Evolutionary conservation across 129 eudicot genomes (phyloP), one percentile per base, ranked within the genome.

Genomic region (Silybum marianum): DNA sequence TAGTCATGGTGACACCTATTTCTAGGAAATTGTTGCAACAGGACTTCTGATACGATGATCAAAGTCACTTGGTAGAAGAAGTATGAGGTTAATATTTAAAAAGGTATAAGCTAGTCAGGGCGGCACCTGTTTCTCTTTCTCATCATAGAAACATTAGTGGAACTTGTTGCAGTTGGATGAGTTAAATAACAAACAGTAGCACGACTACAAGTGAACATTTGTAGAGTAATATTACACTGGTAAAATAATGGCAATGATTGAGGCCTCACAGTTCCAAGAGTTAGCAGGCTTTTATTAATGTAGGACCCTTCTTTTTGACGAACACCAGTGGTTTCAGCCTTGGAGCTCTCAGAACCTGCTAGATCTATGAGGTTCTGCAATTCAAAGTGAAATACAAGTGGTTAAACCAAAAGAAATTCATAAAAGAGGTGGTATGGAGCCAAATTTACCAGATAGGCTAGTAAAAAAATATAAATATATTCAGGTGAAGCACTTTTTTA

Each of bases 261-360:
- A 86, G 88, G 86, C 74, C 98, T 93, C 90, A 95, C 99, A 87
- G 98, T 93, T 89, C 99, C 99, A 82, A 95, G 98, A 74, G 98
- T 91, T 84, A 95, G 87, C 87, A 95, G 92, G 86, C 99, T 95
- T 83, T 95, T 95, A 77, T 95, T 95, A 73, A 95, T 91, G 74
- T 90, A 93, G 51, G 99, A 87, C 80, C 99, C 99, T 88, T 95
- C 99, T 85, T 95, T 95, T 71, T 90, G 88, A 67, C 93, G 90
- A 83, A 93, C 89, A 32, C 97, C 95, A 40, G 87, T 87, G 63
- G 99, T 95, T 85, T 89, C 99, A 40, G 90, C 98, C 92, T 85
- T 93, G 58, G 99, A 95, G 92, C 99, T 95, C 86, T 95, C 99
- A 70, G 99, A 95, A 88, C 99, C 99, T 72, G 99, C 99, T 92